Evolutionary conservation across 805 yeast genomes (phyloP).

Genomic region (Ogataea ramenticola): DNA sequence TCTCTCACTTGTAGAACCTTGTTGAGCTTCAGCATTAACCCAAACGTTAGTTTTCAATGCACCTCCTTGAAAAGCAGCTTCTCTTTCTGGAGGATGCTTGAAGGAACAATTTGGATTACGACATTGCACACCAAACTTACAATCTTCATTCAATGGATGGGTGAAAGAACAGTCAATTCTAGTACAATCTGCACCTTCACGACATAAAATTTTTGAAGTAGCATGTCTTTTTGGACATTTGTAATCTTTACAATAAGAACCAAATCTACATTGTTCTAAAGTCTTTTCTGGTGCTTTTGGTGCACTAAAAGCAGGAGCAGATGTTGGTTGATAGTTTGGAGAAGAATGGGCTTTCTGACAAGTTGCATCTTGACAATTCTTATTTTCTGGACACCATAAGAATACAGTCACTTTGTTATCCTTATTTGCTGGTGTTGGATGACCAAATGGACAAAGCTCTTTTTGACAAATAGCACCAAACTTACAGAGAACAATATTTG

Average conservation of each 20-base stretch:
- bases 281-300: constrained; percentile 34
- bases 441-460: constrained; percentile 80
- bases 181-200: constrained; percentile 73
- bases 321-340: constrained; percentile 36
- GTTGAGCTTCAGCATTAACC: constrained; percentile 15
- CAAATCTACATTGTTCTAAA: constrained; percentile 80
- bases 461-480: constrained; percentile 71
- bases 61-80: constrained; percentile 12
- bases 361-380: constrained; percentile 48
- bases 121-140: constrained; percentile 76
- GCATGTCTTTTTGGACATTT: constrained; percentile 86
- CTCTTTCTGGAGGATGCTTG: constrained; percentile 78
- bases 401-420: constrained; percentile 59
- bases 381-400: constrained; percentile 74
- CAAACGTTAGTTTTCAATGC: constrained; percentile 24
- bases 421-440: constrained; percentile 81
- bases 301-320: constrained; percentile 2
- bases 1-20: constrained; percentile 45
- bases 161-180: constrained; percentile 77
- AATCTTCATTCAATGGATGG: constrained; percentile 73
- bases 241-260: constrained; percentile 65
- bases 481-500: constrained; percentile 60
- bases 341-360: constrained; percentile 84
- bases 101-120: constrained; percentile 63
- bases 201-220: constrained; percentile 61